Percentiles rank a stretch among this genome's conserved stretches.
Conservation (phyloP, 140 eudicot genomes). For the Flaveria floridana region DNA sequence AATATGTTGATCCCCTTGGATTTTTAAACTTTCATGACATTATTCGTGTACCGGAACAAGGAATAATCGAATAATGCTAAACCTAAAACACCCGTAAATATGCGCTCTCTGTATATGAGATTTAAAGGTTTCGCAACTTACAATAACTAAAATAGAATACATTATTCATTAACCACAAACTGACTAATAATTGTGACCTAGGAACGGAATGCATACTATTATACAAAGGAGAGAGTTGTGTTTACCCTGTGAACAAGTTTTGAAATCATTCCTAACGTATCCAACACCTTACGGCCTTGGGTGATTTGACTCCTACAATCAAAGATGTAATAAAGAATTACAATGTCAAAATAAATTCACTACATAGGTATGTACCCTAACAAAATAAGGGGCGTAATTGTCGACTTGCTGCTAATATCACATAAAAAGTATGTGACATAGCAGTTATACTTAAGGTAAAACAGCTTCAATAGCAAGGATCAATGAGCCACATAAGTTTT, state of each 20-base stretch:
- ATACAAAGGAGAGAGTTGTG: constrained; percentile 6
- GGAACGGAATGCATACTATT: neutral
- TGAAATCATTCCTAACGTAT: constrained; percentile 71
- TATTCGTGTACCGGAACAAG: neutral
- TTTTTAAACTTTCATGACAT: neutral
- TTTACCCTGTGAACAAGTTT: constrained; percentile 85
- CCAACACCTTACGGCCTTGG: constrained; percentile 91
- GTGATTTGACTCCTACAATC: constrained; percentile 69
- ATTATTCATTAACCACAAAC: neutral
- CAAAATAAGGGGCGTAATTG: neutral
- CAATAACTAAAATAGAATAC: neutral
- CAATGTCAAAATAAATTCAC: constrained; percentile 1
- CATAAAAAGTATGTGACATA: constrained; percentile 4
- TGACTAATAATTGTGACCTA: neutral
- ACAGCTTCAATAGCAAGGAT: constrained; percentile 2
- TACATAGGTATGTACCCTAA: neutral
- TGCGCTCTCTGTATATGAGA: neutral
- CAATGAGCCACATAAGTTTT: neutral
- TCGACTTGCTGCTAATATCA: constrained; percentile 13
- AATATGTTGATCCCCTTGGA: neutral
- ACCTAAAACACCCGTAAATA: neutral
- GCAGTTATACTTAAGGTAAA: neutral
- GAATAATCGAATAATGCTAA: neutral
- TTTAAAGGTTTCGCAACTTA: neutral
- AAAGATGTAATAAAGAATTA: constrained; percentile 21